Evolutionary conservation across 1,139 yeast species (phyloP), one percentile per base, ranked within the genome.

Genomic region (Kodamaea arcana): DNA sequence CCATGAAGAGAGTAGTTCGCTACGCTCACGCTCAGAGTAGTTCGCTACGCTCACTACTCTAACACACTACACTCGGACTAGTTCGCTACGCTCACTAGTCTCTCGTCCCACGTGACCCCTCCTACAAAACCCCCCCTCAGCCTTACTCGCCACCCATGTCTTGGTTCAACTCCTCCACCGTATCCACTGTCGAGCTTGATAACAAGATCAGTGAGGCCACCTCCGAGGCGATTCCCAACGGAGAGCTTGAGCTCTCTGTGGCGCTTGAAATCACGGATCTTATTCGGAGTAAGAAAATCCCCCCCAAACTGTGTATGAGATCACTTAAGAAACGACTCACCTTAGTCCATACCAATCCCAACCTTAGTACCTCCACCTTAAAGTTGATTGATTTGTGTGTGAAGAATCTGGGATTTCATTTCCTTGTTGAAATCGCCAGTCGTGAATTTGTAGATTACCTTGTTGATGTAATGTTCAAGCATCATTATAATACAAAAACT

Each of bases 381-480:
- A 83, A 83, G 52, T 65, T 94, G 44, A 69, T 81, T 16, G 97
- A 92, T 50, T 74, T 87, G 31, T 86, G 96, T 60, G 83, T 92
- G 38, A 92, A 94, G 63, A 92, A 94, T 56, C 90, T 96, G 32
- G 99, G 99, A 6, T 69, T 70, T 34, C 95, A 87, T 50, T 90
- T 92, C 48, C 66, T 92, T 23, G 69, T 68, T 24, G 97, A 88
- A 51, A 68, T 90, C 27, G 78, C 94, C 21, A 75, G 92, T 13
- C 77, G 90, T 45, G 97, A 92, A 57, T 92, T 90, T 48, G 75
- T 90, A 63, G 97, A 87, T 56, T 76, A 83, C 29, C 55, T 82
- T 39, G 78, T 78, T 29, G 72, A 55, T 50, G 69, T 48, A 48
- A 59, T 59, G 16, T 62, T 68, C 43, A 60, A 56, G 41, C 56